Base-by-base conservation (phyloP, 192 early-diverging fungal genomes). In the Chytriomyces hyalinus region DNA sequence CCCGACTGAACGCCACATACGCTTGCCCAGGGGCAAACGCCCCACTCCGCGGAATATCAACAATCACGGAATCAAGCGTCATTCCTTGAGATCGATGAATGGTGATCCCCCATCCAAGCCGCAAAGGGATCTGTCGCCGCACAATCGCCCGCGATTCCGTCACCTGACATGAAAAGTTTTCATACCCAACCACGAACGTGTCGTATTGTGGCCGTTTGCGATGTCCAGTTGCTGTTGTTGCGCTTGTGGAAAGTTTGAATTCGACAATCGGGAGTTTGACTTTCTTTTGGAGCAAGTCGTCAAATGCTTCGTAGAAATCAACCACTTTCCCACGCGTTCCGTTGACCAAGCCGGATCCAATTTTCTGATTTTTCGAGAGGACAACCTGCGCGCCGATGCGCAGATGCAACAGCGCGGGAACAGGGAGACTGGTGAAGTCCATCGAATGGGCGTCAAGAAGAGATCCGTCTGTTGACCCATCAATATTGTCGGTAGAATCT, bases 21-120 rank as follows among this genome's bases (percentile, higher is more conserved):
- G 79, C 84, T 75, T 86, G 84, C 10, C 87, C 87, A n/a, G 75
- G 48, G 65, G 82, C 84, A 80, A 88, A 88, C n/a, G 77, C 61
- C 0, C 13, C 9, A 13, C 53, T 20, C 47, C 11, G 7, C 44
- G 49, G 51, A 22, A 88, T 49, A 57, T 88, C 84, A 3, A 88
- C 67, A 53, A 80, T 72, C 22, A 83, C 84, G 7, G 60, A 50
- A 80, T 88, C 87, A 48, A 88, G 67, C 62, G 87, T 81, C 87
- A 88, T 88, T 6, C 73, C 87, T 78, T 88, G 87, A 44, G 51
- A 24, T 57, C 83, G 77, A 72, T 88, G 87, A 10, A 88, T 79
- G 47, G 87, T 88, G 49, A 88, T 47, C 0, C 80, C 87, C 85
- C 85, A 88, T 10, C 82, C 87, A 46, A 87, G 71, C 28, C 36